Conservation (phyloP, 2,329 filamentous ascomycete species). For the Ramularia collo-cygni region DNA sequence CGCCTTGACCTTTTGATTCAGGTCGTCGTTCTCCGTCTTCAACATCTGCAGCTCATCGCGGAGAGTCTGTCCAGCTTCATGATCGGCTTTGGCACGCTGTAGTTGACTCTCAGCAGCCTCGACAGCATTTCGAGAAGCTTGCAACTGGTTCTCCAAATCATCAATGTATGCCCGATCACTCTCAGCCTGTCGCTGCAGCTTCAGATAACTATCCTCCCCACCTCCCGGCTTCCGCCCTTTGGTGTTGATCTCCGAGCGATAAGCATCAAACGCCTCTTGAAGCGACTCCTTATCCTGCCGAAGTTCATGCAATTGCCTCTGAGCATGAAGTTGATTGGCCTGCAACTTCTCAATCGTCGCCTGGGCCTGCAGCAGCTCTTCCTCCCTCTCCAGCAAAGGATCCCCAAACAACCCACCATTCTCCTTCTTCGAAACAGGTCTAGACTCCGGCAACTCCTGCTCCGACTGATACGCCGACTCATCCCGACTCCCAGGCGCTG, state of each 20-base stretch:
- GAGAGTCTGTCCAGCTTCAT: slow-evolving; percentile 42
- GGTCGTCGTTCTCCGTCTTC: slow-evolving; percentile 43
- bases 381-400: slow-evolving; percentile 43
- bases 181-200: slow-evolving; percentile 37
- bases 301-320: slow-evolving; percentile 37
- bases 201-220: slow-evolving; percentile 36
- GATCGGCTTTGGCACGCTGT: slow-evolving; percentile 36
- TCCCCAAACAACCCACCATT: slow-evolving; percentile 31
- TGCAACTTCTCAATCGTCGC: slow-evolving; percentile 40
- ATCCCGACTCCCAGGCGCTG: slow-evolving; percentile 22
- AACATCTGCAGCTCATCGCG: slow-evolving; percentile 45
- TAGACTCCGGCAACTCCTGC: slow-evolving; percentile 21
- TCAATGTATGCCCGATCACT: slow-evolving; percentile 45
- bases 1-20: slow-evolving; percentile 43
- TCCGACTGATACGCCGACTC: slow-evolving; percentile 27
- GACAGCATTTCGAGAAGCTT: slow-evolving; percentile 36
- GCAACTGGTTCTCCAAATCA: slow-evolving; percentile 42
- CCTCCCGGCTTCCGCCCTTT: slow-evolving; percentile 32
- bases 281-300: slow-evolving; percentile 38
- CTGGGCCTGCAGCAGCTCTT: slow-evolving; percentile 43
- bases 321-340: slow-evolving; percentile 34
- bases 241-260: slow-evolving; percentile 39
- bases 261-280: slow-evolving; percentile 43
- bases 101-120: slow-evolving; percentile 43
- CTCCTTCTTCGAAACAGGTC: slow-evolving; percentile 10